A percentile compares a stretch with the other conserved stretches of the same genome.
phyloP scores from a whole-genome alignment of 2,329 filamentous ascomycete genomes.

The Arthrobotrys sinensis region DNA sequence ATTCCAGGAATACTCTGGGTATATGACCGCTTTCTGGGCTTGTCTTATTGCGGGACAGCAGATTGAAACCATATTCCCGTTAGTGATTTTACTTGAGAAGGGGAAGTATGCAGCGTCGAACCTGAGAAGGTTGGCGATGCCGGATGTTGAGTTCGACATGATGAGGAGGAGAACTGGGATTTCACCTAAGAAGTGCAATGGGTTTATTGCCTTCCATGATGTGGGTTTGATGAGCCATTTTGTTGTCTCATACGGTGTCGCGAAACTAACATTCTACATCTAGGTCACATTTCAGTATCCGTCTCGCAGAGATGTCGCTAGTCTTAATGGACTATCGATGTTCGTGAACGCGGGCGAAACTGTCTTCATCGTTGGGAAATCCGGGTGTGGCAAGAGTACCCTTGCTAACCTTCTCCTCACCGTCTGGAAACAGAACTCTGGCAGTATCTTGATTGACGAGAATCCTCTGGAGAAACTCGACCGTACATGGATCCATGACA shows the following conservation, averaged over 20 bases:
- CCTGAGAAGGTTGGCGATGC: constrained; percentile 69
- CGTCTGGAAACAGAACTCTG: constrained; percentile 79
- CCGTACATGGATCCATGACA: constrained; percentile 80
- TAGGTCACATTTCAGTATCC: constrained; percentile 89
- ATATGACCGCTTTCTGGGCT: constrained; percentile 86
- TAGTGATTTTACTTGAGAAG: constrained; percentile 83
- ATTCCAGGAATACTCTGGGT: constrained; percentile 69
- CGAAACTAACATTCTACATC: background rate
- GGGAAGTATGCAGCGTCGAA: constrained; percentile 81
- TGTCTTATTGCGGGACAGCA: constrained; percentile 83
- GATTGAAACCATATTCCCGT: constrained; percentile 80
- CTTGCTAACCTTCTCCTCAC: constrained; percentile 83
- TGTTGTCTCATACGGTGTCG: background rate
- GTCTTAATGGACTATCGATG: constrained; percentile 76
- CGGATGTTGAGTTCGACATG: constrained; percentile 48
- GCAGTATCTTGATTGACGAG: constrained; percentile 79
- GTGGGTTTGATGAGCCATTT: constrained; percentile 70
- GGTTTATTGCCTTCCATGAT: constrained; percentile 79
- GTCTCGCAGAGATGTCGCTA: constrained; percentile 74
- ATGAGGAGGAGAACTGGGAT: constrained; percentile 34
- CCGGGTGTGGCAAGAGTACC: constrained; percentile 94
- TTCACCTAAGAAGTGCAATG: constrained; percentile 71
- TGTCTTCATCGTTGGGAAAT: constrained; percentile 86
- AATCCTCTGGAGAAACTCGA: constrained; percentile 76
- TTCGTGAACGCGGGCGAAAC: constrained; percentile 80